Evolutionary conservation across 805 yeast genomes (phyloP).

Genomic region (Cyberlindnera suaveolens): DNA sequence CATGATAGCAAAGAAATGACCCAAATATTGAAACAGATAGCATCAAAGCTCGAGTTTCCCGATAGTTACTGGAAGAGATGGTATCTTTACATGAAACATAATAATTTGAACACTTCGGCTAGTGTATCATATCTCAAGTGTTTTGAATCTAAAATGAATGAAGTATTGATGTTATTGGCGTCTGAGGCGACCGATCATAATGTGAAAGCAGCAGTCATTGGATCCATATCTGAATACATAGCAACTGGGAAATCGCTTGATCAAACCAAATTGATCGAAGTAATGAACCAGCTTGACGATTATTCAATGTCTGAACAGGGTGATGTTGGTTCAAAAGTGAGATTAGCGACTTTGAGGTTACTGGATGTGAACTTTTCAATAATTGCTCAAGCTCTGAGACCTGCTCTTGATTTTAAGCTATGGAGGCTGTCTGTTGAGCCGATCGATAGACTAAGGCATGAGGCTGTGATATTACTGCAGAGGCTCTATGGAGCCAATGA

Average conservation of each 20-base stretch:
- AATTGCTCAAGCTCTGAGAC: constrained; percentile 3
- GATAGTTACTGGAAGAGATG: constrained; percentile 23
- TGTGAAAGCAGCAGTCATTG: constrained; percentile 11
- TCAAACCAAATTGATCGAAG: not conserved
- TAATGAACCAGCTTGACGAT: constrained; percentile 53
- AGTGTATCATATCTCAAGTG: constrained; percentile 27
- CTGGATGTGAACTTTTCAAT: constrained; percentile 26
- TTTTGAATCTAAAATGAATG: constrained; percentile 5
- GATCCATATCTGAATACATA: constrained; percentile 14
- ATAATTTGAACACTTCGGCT: constrained; percentile 32
- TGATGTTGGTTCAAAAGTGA: constrained; percentile 80
- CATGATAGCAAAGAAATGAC: constrained; percentile 11
- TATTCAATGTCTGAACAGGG: constrained; percentile 79
- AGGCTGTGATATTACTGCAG: constrained; percentile 35
- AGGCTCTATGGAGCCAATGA: constrained; percentile 18
- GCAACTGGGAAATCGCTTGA: constrained; percentile 1
- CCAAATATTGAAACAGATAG: constrained; percentile 4
- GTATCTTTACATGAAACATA: constrained; percentile 31
- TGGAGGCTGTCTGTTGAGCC: constrained; percentile 59
- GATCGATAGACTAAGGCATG: constrained; percentile 45
- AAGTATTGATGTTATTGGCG: constrained; percentile 9
- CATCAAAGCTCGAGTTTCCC: constrained; percentile 9
- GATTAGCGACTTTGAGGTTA: constrained; percentile 44
- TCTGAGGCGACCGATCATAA: constrained; percentile 22
- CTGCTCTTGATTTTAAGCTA: constrained; percentile 29